These are phyloP conservation scores for Peterozyma xylosa DNA, from an alignment of 805 yeast species.

Conservation along the genomic window DNA sequence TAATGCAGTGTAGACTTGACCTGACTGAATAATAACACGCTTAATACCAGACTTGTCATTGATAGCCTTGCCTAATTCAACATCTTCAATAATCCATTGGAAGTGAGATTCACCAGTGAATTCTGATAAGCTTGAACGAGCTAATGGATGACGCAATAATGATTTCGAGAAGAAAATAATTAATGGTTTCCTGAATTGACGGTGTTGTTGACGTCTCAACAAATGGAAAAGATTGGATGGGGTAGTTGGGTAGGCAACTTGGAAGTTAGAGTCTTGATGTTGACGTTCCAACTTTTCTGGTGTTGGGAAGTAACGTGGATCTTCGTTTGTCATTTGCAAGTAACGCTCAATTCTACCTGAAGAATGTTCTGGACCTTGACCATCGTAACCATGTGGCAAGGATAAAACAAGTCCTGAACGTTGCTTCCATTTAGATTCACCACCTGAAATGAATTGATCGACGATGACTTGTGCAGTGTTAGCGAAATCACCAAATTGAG, in stretches of 20 bases:
- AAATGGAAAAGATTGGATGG: slow-evolving; percentile 96
- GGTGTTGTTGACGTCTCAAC: slow-evolving; percentile 97
- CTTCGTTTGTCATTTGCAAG: slow-evolving; percentile 93
- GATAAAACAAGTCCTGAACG: slow-evolving; percentile 94
- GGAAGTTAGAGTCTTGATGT: slow-evolving; percentile 98
- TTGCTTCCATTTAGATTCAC: slow-evolving; percentile 98
- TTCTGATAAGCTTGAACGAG: slow-evolving; percentile 76
- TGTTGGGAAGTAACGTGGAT: slow-evolving; percentile 88
- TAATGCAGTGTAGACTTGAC: slow-evolving; percentile 93
- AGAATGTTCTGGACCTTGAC: slow-evolving; percentile 99
- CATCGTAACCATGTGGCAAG: slow-evolving; percentile 98
- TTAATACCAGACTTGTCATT: slow-evolving; percentile 76
- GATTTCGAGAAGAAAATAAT: slow-evolving; percentile 85
- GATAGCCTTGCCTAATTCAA: slow-evolving; percentile 73
- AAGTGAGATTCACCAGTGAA: slow-evolving; percentile 89
- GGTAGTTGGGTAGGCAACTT: slow-evolving; percentile 95
- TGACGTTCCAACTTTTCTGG: slow-evolving; percentile 87
- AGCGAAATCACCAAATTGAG: slow-evolving; percentile 99
- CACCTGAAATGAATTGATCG: slow-evolving; percentile 95
- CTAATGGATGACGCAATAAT: slow-evolving; percentile 94
- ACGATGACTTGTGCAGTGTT: slow-evolving; percentile 97
- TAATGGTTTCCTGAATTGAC: slow-evolving; percentile 95
- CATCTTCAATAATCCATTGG: slow-evolving; percentile 95
- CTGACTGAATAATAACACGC: slow-evolving; percentile 77
- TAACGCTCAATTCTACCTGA: slow-evolving; percentile 97